Percentiles rank a stretch among this genome's conserved stretches.
These are phyloP conservation scores for Saturnispora diversa DNA, from an alignment of 805 yeast species.

Conservation along the genomic window DNA sequence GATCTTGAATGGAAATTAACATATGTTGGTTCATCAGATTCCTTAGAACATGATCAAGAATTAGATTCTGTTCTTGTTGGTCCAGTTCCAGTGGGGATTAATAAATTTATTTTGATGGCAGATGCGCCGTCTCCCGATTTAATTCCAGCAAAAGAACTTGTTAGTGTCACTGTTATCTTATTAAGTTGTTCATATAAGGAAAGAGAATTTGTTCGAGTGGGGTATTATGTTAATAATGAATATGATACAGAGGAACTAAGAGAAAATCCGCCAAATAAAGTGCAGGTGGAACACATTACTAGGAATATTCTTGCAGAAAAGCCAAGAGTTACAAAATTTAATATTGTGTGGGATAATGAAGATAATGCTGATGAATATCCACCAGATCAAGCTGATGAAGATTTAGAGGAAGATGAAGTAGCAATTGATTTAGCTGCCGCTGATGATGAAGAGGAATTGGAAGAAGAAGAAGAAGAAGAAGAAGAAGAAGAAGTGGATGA, in stretches of 20 bases:
- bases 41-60: conserved; percentile 94
- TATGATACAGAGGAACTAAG: conserved; percentile 89
- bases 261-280: conserved; percentile 89
- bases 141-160: conserved; percentile 93
- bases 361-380: conserved; percentile 58
- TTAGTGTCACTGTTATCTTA: conserved; percentile 88
- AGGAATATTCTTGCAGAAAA: conserved; percentile 93
- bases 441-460: conserved; percentile 35
- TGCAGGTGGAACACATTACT: conserved; percentile 88
- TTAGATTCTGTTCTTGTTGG: conserved; percentile 95
- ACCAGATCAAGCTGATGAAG: conserved; percentile 66
- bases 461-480: conserved; percentile 30
- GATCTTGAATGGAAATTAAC: conserved; percentile 97
- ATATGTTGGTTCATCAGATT: conserved; percentile 91
- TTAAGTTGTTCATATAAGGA: conserved; percentile 90
- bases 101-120: conserved; percentile 85
- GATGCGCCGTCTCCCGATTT: conserved; percentile 96
- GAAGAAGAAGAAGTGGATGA: conserved; percentile 26
- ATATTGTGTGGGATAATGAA: conserved; percentile 89
- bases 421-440: conserved; percentile 42
- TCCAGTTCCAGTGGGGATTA: conserved; percentile 96
- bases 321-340: conserved; percentile 94
- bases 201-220: conserved; percentile 92
- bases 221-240: conserved; percentile 95
- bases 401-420: conserved; percentile 42